Evolutionary conservation across 768 basidiomycete genomes (phyloP), one percentile per base, ranked within the genome.

Genomic region (Kwoniella dejecticola): DNA sequence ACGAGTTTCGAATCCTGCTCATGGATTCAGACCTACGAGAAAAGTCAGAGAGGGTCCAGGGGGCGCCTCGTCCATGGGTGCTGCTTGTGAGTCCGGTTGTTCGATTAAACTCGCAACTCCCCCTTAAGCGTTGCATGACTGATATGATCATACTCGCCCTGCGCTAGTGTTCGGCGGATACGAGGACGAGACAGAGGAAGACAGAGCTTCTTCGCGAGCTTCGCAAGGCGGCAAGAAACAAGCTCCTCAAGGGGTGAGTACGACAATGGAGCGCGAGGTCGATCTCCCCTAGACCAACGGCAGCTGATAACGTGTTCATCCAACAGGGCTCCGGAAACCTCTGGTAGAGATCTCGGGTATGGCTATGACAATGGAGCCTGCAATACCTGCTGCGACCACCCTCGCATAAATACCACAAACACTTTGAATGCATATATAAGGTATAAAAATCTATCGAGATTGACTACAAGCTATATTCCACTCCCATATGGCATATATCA

Each of bases 31-130:
- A 26, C 74, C 77, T 15, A 65, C 72, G 1, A 56, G 77, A 19
- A 78, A 78, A 57, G 77, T 78, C 38, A 63, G 74, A 41, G 72
- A 78, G 50, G 73, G 62, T 30, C 74, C 74, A 8, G 74, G 74
- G 4, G 74, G 74, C 12, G 64, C 63, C 29, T 71, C 71, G 3
- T 52, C 67, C 5, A 70, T 75, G 63, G 71, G 71, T 58, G 57
- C 66, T 27, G 61, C 70, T 47, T 54, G 74, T 75, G 24, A 67
- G 71, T 69, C 8, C 13, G 26, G 10, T 15, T 17, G 2, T 46
- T 15, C 0, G 21, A 24, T 53, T 38, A 7, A 36, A 7, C 33
- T 7, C 7, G 7, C 7, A 36, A 36, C 15, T 36, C 33, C 33
- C 33, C 15, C 33, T 7, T 36, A 15, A 36, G 7, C 33, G n/a